Percentiles rank a stretch among this genome's conserved stretches.
Conservation (phyloP, 345 rosid genomes). For the Nephelium lappaceum region DNA sequence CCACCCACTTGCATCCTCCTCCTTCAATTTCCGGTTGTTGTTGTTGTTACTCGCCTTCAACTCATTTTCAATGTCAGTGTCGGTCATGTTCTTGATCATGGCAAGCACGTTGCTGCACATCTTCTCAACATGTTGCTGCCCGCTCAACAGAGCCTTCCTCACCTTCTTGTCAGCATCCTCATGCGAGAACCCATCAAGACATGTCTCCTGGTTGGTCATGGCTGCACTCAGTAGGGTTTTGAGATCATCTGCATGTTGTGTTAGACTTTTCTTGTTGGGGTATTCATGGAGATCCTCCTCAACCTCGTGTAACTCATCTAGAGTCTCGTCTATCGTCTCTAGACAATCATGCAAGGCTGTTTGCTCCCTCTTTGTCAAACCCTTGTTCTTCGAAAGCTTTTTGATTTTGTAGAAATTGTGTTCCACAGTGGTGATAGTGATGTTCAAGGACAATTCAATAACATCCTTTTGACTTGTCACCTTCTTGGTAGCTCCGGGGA, state of each 20-base stretch:
- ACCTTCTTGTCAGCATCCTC: slow-evolving; percentile 52
- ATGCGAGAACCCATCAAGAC: slow-evolving; percentile 86
- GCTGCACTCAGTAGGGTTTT: slow-evolving; percentile 83
- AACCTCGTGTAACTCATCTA: slow-evolving; percentile 71
- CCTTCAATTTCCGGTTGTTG: slow-evolving; percentile 51
- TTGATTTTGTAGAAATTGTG: slow-evolving; percentile 33
- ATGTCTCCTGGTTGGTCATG: slow-evolving; percentile 86
- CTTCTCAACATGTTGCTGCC: slow-evolving; percentile 49
- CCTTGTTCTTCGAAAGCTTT: slow-evolving; percentile 22
- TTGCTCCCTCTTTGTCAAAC: slow-evolving; percentile 57
- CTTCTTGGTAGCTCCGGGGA: slow-evolving; percentile 32
- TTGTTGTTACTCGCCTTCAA: neutral
- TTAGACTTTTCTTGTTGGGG: slow-evolving; percentile 63
- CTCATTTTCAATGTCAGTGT: slow-evolving; percentile 53
- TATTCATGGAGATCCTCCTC: slow-evolving; percentile 58
- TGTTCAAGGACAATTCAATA: slow-evolving; percentile 35
- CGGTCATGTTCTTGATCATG: slow-evolving; percentile 72
- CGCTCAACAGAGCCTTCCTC: slow-evolving; percentile 38
- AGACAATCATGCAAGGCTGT: slow-evolving; percentile 85
- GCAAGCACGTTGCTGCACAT: slow-evolving; percentile 70
- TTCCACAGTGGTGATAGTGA: slow-evolving; percentile 28
- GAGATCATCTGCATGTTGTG: slow-evolving; percentile 75
- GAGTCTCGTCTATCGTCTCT: slow-evolving; percentile 82
- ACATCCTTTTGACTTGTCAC: slow-evolving; percentile 40
- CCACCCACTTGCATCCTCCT: slow-evolving; percentile 47